Base-by-base conservation (phyloP, 2,329 filamentous ascomycete species). In the Calonectria crousiana region DNA sequence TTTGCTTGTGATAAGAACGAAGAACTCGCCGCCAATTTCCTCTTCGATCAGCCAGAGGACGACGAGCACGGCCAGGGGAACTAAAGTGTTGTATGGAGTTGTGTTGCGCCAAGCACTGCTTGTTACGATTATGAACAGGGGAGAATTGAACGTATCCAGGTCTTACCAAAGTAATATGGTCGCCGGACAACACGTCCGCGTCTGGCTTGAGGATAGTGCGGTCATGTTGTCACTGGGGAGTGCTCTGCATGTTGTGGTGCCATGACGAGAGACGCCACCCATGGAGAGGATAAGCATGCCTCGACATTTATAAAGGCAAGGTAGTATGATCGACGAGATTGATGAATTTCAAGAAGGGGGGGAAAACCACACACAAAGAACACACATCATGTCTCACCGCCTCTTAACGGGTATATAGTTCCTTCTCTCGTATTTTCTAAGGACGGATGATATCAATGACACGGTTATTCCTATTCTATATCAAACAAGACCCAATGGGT, bases 1-100 rank as follows among this genome's bases (percentile, higher is more conserved):
- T 99, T 99, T 84, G 97, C 97, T 41, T 99, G 97, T 85, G 97
- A 99, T 86, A 99, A 98, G 91, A 98, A 99, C 85, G 97, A 99
- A 87, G 97, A 99, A 86, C 90, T 99, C 67, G 97, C 97, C 0
- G 97, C 97, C 77, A 99, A 99, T 87, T 98, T 98, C 86, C 89
- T 99, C 74, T 99, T 99, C 83, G 97, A 99, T 81, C 95, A 98
- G 87, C 96, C 96, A 13, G 95, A 98, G 75, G 96, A 98, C 62
- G 93, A 95, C 44, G 92, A 94, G 72, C 86, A 88, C 38, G 82
- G 85, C 13, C 83, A 86, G 74, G 87, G 88, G 81, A 89, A 85
- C 84, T 76, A 78, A 68, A 69, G 47, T 52, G 51, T 47, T 73
- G 41, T 41, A 44, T 56, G 47, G 71, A 52, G 47, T 38, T 73